These are phyloP conservation scores for Thalassiosira exigua DNA, from an alignment of 352 stramenopile genomes.

Conservation along the genomic window DNA sequence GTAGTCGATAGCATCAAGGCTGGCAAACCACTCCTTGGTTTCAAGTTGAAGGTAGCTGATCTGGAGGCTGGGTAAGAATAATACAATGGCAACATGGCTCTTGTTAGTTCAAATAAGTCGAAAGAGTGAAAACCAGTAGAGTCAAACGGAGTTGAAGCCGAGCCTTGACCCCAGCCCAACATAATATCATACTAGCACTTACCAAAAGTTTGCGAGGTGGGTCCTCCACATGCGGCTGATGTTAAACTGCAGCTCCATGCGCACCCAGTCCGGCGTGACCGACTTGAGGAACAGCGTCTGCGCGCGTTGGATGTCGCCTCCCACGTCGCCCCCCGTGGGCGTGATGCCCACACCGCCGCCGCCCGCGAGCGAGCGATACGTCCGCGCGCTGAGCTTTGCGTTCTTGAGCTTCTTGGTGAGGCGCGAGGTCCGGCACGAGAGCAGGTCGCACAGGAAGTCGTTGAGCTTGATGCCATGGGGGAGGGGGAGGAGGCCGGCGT, in stretches of 20 bases:
- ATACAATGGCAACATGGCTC: too few species aligned
- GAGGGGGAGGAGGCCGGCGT: conserved; percentile 69
- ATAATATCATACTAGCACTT: too few species aligned
- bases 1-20: conserved; percentile 65
- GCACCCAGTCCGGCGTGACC: conserved; percentile 58
- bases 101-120: too few species aligned
- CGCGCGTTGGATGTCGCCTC: conserved; percentile 26
- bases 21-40: conserved; percentile 65
- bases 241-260: conserved; percentile 70
- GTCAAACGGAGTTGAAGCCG: too few species aligned
- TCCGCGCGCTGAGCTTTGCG: conserved; percentile 69
- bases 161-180: too few species aligned
- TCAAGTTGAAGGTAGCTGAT: conserved; percentile 66
- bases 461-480: conserved; percentile 81
- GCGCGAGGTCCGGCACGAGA: conserved; percentile 81
- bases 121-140: too few species aligned
- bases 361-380: conserved; percentile 22
- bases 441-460: conserved; percentile 79
- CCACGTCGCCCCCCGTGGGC: neutral
- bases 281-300: conserved; percentile 66
- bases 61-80: conserved; percentile 53
- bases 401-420: conserved; percentile 87
- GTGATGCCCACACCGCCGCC: neutral
- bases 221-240: conserved; percentile 73
- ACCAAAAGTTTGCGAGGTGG: conserved; percentile 76